These are phyloP conservation scores for Ramaria rubella DNA, from an alignment of 768 basidiomycete genomes.

Conservation along the genomic window DNA sequence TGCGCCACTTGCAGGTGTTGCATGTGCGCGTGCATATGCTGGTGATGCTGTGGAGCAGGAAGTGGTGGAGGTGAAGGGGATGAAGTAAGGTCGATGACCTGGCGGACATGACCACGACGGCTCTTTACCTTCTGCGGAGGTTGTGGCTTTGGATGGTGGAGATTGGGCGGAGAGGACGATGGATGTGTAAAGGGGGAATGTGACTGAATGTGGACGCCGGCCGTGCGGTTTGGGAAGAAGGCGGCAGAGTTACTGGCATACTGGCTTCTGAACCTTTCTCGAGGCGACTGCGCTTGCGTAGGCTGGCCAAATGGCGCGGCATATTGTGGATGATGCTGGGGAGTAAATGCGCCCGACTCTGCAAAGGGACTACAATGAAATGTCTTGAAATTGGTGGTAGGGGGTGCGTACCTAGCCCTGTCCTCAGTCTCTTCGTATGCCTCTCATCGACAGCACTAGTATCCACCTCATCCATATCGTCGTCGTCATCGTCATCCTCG, in stretches of 20 bases:
- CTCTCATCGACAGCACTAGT: conserved; percentile 10
- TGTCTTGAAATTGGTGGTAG: conserved; percentile 18
- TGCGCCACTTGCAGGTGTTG: conserved; percentile 23
- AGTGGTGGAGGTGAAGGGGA: conserved; percentile 53
- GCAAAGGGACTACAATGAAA: conserved; percentile 19
- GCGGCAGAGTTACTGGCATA: conserved; percentile 40
- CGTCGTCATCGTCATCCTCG: conserved; percentile 41
- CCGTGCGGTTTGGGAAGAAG: conserved; percentile 24
- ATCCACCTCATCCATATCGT: conserved; percentile 13
- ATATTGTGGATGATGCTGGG: conserved; percentile 14
- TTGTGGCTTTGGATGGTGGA: conserved; percentile 15
- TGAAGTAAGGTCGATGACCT: conserved; percentile 66
- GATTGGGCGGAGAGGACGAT: conserved; percentile 15
- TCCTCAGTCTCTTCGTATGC: conserved; percentile 29
- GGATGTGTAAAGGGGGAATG: conserved; percentile 23
- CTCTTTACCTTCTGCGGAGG: conserved; percentile 23
- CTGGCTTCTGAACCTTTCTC: conserved; percentile 40
- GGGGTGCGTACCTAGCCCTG: conserved; percentile 34
- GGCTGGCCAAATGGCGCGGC: not conserved
- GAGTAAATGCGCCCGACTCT: conserved; percentile 20
- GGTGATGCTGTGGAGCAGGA: conserved; percentile 25
- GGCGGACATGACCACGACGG: conserved; percentile 26
- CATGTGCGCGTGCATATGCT: conserved; percentile 23
- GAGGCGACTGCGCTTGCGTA: conserved; percentile 10
- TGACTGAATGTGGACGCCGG: conserved; percentile 17